These are phyloP conservation scores for Dipteronia dyeriana DNA, from an alignment of 345 rosid species.

Conservation along the genomic window DNA sequence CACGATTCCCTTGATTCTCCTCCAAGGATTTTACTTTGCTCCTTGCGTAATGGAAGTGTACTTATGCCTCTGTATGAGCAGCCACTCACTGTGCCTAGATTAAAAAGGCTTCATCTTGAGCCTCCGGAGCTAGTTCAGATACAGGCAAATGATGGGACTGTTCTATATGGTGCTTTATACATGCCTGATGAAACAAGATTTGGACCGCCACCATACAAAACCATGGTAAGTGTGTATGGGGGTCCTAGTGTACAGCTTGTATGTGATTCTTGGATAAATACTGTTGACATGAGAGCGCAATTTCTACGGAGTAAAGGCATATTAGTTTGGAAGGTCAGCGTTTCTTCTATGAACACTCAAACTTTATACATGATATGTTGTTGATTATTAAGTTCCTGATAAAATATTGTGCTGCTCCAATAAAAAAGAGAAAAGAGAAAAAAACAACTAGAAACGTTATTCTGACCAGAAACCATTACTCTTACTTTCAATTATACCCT, in stretches of 20 bases:
- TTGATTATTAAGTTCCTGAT: background rate
- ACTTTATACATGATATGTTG: background rate
- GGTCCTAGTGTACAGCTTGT: conserved; percentile 86
- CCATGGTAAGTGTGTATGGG: conserved; percentile 81
- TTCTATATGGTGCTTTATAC: conserved; percentile 76
- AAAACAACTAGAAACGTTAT: no score
- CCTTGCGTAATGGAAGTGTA: conserved; percentile 58
- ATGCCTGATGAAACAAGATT: conserved; percentile 67
- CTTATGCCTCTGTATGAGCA: conserved; percentile 73
- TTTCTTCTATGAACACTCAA: background rate
- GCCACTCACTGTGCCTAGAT: conserved; percentile 48
- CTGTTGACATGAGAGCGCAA: conserved; percentile 96
- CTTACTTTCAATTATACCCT: no score
- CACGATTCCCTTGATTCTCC: conserved; percentile 80
- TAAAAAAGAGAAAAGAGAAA: no score
- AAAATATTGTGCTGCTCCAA: background rate
- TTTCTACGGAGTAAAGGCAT: conserved; percentile 85
- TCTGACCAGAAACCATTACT: no score
- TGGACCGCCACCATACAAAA: conserved; percentile 96
- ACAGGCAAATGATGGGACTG: conserved; percentile 70
- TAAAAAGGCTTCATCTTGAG: conserved; percentile 60
- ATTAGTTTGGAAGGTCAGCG: conserved; percentile 86
- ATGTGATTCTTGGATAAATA: conserved; percentile 71
- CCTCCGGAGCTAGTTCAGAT: conserved; percentile 78
- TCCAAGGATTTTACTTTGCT: conserved; percentile 67